Evolutionary conservation across 2,329 filamentous ascomycete species (phyloP).

Genomic region (Nigrospora osmanthi): DNA sequence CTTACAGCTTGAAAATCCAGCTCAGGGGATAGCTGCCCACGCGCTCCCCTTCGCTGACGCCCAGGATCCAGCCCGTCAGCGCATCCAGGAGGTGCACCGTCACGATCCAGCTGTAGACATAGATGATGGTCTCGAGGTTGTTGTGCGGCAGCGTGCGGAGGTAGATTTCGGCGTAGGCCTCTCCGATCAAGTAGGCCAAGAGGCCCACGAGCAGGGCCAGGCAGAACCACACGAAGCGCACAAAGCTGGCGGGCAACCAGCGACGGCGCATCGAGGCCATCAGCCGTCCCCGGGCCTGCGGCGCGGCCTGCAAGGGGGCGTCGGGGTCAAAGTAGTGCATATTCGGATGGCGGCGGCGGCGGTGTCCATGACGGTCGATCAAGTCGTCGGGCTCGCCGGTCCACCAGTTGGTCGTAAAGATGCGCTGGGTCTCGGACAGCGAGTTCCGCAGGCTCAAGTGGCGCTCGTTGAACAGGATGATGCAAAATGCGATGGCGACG

Average conservation of each 20-base stretch:
- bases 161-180: constrained; percentile 63
- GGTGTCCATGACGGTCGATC: constrained; percentile 23
- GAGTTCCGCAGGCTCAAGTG: constrained; percentile 53
- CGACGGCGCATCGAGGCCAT: constrained; percentile 33
- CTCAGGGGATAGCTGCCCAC: constrained; percentile 64
- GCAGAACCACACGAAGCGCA: constrained; percentile 64
- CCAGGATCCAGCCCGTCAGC: constrained; percentile 59
- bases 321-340: constrained; percentile 30
- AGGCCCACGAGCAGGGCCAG: constrained; percentile 54
- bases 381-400: constrained; percentile 46
- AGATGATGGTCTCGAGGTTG: constrained; percentile 59
- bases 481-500: constrained; percentile 56
- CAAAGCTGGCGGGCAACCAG: constrained; percentile 60
- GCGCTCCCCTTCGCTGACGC: constrained; percentile 56
- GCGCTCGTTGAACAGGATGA: constrained; percentile 56
- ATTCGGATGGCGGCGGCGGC: constrained; percentile 25
- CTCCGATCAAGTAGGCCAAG: constrained; percentile 59
- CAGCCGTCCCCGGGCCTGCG: constrained; percentile 12
- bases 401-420: constrained; percentile 61
- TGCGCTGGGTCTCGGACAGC: constrained; percentile 58
- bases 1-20: constrained; percentile 63
- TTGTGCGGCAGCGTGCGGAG: constrained; percentile 58
- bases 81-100: constrained; percentile 59
- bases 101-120: constrained; percentile 63
- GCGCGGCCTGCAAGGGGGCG: constrained; percentile 13